These are phyloP conservation scores for Suillus clintonianus DNA, from an alignment of 768 basidiomycete species.

Conservation along the genomic window DNA sequence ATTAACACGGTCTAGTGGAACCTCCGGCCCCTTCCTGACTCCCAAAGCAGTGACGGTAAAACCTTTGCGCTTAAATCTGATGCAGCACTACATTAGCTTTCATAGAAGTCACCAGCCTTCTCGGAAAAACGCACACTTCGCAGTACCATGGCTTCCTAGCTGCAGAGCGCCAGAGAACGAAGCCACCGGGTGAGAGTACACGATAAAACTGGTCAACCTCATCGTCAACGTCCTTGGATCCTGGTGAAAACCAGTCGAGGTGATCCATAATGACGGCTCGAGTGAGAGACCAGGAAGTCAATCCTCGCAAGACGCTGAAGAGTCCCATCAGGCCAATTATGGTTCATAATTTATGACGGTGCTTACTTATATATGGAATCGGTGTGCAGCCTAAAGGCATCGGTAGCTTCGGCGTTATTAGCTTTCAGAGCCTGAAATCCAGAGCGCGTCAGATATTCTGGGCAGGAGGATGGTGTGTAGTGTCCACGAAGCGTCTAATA, in stretches of 20 bases:
- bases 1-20: constrained; percentile 67
- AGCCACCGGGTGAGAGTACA: constrained; percentile 58
- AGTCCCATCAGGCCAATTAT: not conserved
- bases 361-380: constrained; percentile 68
- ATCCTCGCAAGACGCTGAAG: constrained; percentile 46
- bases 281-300: constrained; percentile 51
- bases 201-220: constrained; percentile 58
- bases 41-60: constrained; percentile 56
- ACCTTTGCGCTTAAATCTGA: constrained; percentile 51
- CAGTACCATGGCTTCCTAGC: constrained; percentile 69
- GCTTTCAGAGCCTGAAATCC: constrained; percentile 60
- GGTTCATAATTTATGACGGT: not conserved
- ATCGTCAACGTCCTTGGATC: constrained; percentile 47
- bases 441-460: constrained; percentile 60
- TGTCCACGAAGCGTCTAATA: constrained; percentile 47
- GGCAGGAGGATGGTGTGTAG: constrained; percentile 61
- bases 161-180: constrained; percentile 68
- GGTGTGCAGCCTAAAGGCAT: constrained; percentile 70
- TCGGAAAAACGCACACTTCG: constrained; percentile 36
- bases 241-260: constrained; percentile 59
- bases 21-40: constrained; percentile 48
- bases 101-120: not conserved
- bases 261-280: constrained; percentile 74
- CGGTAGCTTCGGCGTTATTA: constrained; percentile 44
- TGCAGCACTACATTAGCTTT: not conserved